phyloP scores from a whole-genome alignment of 306 rosid genomes.

The Potentilla sterilis region DNA sequence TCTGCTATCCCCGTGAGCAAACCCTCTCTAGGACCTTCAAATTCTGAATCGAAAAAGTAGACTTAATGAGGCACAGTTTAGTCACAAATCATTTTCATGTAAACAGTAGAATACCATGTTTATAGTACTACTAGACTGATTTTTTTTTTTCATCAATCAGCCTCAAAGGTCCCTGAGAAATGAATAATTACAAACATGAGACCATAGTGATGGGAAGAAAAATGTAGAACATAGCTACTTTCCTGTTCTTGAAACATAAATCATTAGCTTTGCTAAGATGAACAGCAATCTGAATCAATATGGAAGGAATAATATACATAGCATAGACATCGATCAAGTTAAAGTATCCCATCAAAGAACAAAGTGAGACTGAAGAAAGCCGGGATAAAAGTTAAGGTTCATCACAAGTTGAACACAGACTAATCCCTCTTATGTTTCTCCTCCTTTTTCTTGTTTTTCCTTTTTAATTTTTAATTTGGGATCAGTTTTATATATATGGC shows the following conservation, averaged over 20 bases:
- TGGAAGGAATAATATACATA: conserved; percentile 1
- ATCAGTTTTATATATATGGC: background rate
- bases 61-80: background rate
- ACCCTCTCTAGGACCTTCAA: no score
- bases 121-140: background rate
- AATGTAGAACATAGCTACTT: background rate
- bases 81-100: background rate
- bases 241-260: background rate
- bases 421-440: background rate
- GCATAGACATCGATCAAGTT: background rate
- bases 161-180: background rate
- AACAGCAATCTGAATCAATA: background rate
- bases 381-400: conserved; percentile 5
- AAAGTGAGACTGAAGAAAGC: conserved; percentile 2
- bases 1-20: no score
- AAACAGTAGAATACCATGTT: background rate
- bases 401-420: background rate
- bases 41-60: no score
- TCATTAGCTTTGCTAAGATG: background rate
- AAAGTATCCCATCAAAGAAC: background rate
- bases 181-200: background rate
- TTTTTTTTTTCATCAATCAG: no score
- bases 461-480: background rate
- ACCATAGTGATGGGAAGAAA: background rate
- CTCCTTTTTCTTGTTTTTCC: background rate